Evolutionary conservation across 1,139 yeast species (phyloP).

Genomic region (Saccharomyces hybrid): DNA sequence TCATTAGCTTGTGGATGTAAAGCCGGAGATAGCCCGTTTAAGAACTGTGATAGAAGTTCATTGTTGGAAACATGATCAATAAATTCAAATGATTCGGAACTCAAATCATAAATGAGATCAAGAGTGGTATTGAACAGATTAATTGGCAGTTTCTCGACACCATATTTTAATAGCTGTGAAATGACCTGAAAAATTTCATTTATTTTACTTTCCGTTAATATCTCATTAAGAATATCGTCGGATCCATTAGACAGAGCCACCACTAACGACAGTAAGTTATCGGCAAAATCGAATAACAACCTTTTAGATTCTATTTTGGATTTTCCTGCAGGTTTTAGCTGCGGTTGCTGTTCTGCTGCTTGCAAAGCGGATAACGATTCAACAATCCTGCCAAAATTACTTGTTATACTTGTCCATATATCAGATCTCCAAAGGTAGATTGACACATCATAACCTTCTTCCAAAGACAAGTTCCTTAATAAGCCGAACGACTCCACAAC

Average conservation of each 20-base stretch:
- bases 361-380: constrained; percentile 41
- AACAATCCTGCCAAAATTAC: constrained; percentile 43
- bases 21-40: constrained; percentile 16
- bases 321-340: constrained; percentile 37
- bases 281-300: constrained; percentile 57
- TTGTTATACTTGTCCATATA: constrained; percentile 55
- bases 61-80: constrained; percentile 33
- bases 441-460: constrained; percentile 84
- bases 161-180: constrained; percentile 35
- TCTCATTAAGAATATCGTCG: constrained; percentile 48
- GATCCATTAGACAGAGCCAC: constrained; percentile 62
- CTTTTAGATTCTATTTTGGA: constrained; percentile 28
- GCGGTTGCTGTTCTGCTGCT: constrained; percentile 22
- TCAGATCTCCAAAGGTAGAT: constrained; percentile 69
- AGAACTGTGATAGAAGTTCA: constrained; percentile 23
- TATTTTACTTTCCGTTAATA: constrained; percentile 37
- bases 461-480: constrained; percentile 68
- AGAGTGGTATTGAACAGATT: constrained; percentile 46
- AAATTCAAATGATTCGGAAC: constrained; percentile 56
- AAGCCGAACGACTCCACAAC: constrained; percentile 76
- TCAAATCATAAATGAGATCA: constrained; percentile 59
- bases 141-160: constrained; percentile 31
- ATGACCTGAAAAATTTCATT: constrained; percentile 38
- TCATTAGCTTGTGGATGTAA: constrained; percentile 29
- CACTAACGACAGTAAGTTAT: constrained; percentile 62